phyloP scores from a whole-genome alignment of 441 rosid genomes.

The Capsella rubella region DNA sequence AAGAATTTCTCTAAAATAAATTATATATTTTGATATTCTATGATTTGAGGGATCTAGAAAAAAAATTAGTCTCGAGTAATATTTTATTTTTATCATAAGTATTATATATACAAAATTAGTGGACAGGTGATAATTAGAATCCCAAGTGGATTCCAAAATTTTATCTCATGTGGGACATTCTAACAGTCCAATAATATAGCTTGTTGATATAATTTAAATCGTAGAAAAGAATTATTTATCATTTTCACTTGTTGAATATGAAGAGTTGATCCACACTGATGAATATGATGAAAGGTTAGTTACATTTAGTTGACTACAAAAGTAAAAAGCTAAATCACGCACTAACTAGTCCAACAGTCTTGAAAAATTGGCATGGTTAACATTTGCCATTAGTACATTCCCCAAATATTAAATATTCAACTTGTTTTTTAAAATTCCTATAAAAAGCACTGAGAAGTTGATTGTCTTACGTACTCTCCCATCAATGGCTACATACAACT shows the following conservation, averaged over 20 bases:
- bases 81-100: too few species aligned
- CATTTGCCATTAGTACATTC: constrained; percentile 39
- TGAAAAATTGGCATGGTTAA: constrained; percentile 8
- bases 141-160: neutral
- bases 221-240: neutral
- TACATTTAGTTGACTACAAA: constrained; percentile 35
- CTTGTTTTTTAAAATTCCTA: neutral
- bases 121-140: neutral
- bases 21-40: too few species aligned
- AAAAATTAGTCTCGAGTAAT: too few species aligned
- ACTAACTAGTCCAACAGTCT: constrained; percentile 39
- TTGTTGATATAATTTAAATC: neutral
- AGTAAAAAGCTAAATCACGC: constrained; percentile 38
- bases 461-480: constrained; percentile 20
- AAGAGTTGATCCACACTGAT: constrained; percentile 1
- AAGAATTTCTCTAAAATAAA: too few species aligned
- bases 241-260: neutral
- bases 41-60: too few species aligned
- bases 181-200: neutral
- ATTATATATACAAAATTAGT: too few species aligned
- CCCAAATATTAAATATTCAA: constrained; percentile 8
- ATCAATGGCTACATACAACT: constrained; percentile 44
- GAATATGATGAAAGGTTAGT: constrained; percentile 26
- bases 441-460: constrained; percentile 27
- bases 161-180: neutral